Base-by-base conservation (phyloP, 2,329 filamentous ascomycete species). In the Blumeria hordei region DNA sequence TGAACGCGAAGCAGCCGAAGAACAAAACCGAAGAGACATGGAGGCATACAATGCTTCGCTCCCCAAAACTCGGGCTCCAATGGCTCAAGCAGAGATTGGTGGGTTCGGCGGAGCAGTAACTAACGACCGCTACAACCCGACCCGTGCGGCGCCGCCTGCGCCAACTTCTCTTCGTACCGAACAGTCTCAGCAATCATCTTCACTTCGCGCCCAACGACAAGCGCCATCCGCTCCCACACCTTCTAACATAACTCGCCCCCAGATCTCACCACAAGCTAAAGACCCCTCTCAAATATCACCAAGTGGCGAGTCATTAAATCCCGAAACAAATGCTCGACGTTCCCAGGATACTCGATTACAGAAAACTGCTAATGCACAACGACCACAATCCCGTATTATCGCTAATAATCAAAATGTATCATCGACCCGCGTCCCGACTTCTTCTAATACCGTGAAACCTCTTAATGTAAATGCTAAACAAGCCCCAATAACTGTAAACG, bases 31-130 rank as follows among this genome's bases (percentile, higher is more conserved):
- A 55, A 78, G 82, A 60, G 87, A 94, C 54, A 73, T 85, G 61
- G 88, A 92, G 65, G 85, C 80, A 16, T 95, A 94, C 68, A 94
- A 96, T 67, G 84, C 86, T 37, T 87, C 85, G 28, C 70, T 95
- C 57, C 90, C 88, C 35, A 84, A 94, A 71, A 81, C 76, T 59
- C 86, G 85, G 65, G 70, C 80, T 10, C 85, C 86, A 2, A 64
- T 92, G 60, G 88, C 88, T 35, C 86, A 96, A 67, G 88, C 95
- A 68, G 92, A 96, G 67, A 71, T 96, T 61, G 86, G 85, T 56
- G 81, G 81, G 58, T 72, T 72, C 57, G 67, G 71, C 71, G 70
- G 69, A 55, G 55, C 57, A 35, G 44, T 58, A 10, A 55, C 56
- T 10, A 67, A 71, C 18, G 77, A 81, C 62, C 78, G 87, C 58